Base-by-base conservation (phyloP, 2,329 filamentous ascomycete genomes). In the Hirsutella minnesotensis region DNA sequence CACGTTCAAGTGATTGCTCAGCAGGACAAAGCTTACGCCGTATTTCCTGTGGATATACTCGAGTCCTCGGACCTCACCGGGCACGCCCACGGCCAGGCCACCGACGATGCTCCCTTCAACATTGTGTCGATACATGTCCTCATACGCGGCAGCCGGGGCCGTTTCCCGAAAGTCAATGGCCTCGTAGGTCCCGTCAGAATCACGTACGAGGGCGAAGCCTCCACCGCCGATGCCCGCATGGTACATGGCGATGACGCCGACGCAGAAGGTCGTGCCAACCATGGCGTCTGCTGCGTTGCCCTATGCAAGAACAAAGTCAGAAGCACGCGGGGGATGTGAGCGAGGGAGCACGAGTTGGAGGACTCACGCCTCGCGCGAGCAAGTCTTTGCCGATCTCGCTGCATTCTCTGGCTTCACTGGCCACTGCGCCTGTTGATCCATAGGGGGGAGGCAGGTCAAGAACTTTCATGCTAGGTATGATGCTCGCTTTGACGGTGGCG, bases 161-260 rank as follows among this genome's bases (percentile, higher is more conserved):
- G 83, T 79, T 60, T 96, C 90, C 38, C 90, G 74, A 56, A 94
- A 96, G 62, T 96, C 90, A 51, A 96, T 79, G 45, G 81, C 81
- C 56, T 94, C 87, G 56, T 89, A 94, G 16, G 69, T 68, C n/a
- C 87, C 87, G 45, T 86, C 69, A 15, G 76, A 65, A 29, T 77
- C 72, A 39, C 86, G 79, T 5, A 95, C 76, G 5, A 95, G 70
- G 73, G 88, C 84, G 63, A 96, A 96, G 2, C 90, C 90, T 34
- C 90, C 90, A 7, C 90, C 90, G 18, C 86, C 89, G 46, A 95
- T 83, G 15, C 90, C 89, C 34, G 75, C 77, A 58, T 89, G 84
- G 52, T 86, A 85, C 78, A 85, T 85, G 44, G 74, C 81, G 37
- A 84, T 72, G 7, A 85, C 81, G 5, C 85, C 85, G 31, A 88